Evolutionary conservation across 371 early-diverging fungal species (phyloP), one percentile per base, ranked within the genome.

Genomic region (Chytridium lagenaria): DNA sequence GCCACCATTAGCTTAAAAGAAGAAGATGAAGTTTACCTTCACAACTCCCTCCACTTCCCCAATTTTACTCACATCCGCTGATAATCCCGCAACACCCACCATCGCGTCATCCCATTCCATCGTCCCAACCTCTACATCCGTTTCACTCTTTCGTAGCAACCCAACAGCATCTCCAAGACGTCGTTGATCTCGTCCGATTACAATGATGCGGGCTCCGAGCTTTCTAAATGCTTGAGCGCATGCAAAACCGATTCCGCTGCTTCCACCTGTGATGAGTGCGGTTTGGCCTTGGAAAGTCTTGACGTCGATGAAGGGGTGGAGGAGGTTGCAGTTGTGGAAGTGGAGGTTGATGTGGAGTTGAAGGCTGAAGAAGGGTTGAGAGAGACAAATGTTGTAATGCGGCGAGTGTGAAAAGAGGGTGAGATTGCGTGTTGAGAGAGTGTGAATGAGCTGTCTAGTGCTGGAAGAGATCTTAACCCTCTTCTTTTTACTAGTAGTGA

Each of bases 261-360:
- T 72, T 0, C 73, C 80, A 3, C 80, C 80, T 15, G 80, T 75
- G 16, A 80, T 64, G 36, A 80, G 78, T 22, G 72, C 72, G 22
- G 75, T 75, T 2, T 44, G 67, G 30, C 30, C 26, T 40, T 3
- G 5, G 44, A 66, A 44, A 2, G 67, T 12, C 22, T 31, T 19
- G 5, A 38, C 10, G 31, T 7, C 22, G 34, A 34, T 63, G 63
- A 63, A 19, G 33, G 63, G 33, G n/a, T 19, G 26, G 12, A 12
- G 63, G 34, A 16, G 33, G 63, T 15, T 7, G 31, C 38, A 19
- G 63, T 31, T 15, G 33, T 63, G 26, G 12, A 19, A 33, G n/a
- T n/a, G n/a, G n/a, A 34, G 63, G 63, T 30, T 28, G 63, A 5
- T 63, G 63, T 63, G 19, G 7, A 22, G 26, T 15, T 57, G 7